Conservation (phyloP, 352 stramenopile genomes). For the Phytophthora rubi region DNA sequence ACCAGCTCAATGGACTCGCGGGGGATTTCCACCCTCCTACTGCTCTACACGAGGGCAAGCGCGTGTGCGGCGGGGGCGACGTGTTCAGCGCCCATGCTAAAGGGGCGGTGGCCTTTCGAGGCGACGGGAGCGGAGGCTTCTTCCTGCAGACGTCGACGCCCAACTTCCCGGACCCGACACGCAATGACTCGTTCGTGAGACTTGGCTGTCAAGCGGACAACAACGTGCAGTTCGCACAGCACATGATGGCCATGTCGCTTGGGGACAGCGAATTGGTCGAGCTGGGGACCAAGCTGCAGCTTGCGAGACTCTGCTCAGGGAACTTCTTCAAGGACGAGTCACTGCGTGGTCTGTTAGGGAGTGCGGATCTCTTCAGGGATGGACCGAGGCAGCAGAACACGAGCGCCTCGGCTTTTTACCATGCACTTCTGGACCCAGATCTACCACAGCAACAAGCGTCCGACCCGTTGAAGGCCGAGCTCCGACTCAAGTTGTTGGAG, state of each 20-base stretch:
- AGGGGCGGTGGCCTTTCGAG: constrained; percentile 60
- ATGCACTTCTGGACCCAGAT: constrained; percentile 50
- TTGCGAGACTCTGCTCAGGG: constrained; percentile 69
- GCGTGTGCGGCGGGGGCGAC: constrained; percentile 56
- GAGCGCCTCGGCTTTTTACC: constrained; percentile 47
- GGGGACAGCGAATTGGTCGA: constrained; percentile 43
- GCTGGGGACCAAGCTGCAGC: constrained; percentile 55
- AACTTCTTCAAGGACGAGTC: constrained; percentile 63
- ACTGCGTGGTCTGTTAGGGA: constrained; percentile 49
- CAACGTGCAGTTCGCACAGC: constrained; percentile 81
- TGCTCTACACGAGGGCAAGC: constrained; percentile 8
- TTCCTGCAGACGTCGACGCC: constrained; percentile 82
- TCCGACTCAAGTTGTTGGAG: constrained; percentile 27
- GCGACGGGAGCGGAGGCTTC: constrained; percentile 54
- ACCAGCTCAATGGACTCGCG: constrained; percentile 79
- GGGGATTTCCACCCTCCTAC: constrained; percentile 24
- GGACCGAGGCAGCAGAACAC: constrained; percentile 37
- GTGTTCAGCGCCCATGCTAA: constrained; percentile 81
- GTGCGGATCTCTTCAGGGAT: constrained; percentile 45
- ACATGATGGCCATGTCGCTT: constrained; percentile 72
- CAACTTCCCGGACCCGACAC: constrained; percentile 73
- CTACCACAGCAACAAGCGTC: constrained; percentile 38
- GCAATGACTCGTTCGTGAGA: constrained; percentile 53
- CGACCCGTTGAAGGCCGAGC: constrained; percentile 42
- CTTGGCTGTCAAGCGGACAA: constrained; percentile 80